Base-by-base conservation (phyloP, 768 basidiomycete species). In the Auriscalpium microsporum region DNA sequence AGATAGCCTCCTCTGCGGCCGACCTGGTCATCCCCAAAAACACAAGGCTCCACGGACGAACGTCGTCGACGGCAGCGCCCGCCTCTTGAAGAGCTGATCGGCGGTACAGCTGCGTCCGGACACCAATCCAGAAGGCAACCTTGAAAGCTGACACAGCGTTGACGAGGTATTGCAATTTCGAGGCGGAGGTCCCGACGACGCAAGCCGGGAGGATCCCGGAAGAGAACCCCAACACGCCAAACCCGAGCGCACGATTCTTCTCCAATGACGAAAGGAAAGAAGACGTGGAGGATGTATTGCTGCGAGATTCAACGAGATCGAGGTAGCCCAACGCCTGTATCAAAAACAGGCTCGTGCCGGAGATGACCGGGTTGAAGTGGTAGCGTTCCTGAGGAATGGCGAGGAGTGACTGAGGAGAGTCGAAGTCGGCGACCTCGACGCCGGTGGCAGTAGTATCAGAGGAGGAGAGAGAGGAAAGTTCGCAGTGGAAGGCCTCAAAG, bases 161-260 rank as follows among this genome's bases (percentile, higher is more conserved):
- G 4, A 67, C 66, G 46, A 82, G 72, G 58, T 75, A 81, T 1
- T 71, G 65, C 21, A 76, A 64, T 34, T 68, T 60, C 23, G 67
- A 70, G 10, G 58, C 49, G 0, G 81, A 80, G 2, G 76, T 69
- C 45, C 72, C 76, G 4, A 77, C 76, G 14, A 80, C 75, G 53
- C 77, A 77, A 8, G 81, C 80, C 16, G 77, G 69, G 45, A 83
- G 68, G 53, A 82, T 73, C 33, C 81, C 81, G 47, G 79, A 81
- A n/a, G 80, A 81, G 64, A 81, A 78, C 4, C 77, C 80, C 8
- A 80, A 64, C 49, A 80, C 61, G 11, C 78, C 77, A 19, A 69
- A 40, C 2, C 55, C 58, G 46, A 74, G 62, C 13, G 67, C 55
- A 38, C 60, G 45, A 58, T 80, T 79, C 34, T 52, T 42, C 54